Percentiles rank a stretch among this genome's conserved stretches.
These are phyloP conservation scores for Ganoderma leucocontextum DNA, from an alignment of 1,284 basidiomycete genomes.

Conservation along the genomic window DNA sequence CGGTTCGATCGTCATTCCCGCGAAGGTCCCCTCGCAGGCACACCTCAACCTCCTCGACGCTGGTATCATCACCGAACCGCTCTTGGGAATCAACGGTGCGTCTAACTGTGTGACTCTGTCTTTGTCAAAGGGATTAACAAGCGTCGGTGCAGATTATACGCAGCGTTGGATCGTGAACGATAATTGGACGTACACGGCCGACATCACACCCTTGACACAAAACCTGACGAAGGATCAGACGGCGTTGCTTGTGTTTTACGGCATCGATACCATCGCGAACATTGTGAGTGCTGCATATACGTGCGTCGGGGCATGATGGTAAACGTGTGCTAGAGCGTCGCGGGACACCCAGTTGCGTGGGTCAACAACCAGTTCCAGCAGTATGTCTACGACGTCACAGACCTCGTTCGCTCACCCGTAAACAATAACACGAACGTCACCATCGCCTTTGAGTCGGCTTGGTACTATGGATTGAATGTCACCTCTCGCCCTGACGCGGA, in stretches of 20 bases:
- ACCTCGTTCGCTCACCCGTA: slow-evolving; percentile 45
- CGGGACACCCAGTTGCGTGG: slow-evolving; percentile 60
- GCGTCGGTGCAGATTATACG: slow-evolving; percentile 54
- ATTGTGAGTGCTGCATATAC: slow-evolving; percentile 44
- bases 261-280: slow-evolving; percentile 66
- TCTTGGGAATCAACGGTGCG: slow-evolving; percentile 61
- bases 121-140: background rate
- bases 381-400: slow-evolving; percentile 61
- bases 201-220: slow-evolving; percentile 53
- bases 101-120: background rate
- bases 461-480: slow-evolving; percentile 60
- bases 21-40: slow-evolving; percentile 58
- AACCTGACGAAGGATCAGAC: slow-evolving; percentile 35
- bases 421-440: slow-evolving; percentile 52
- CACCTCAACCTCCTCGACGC: slow-evolving; percentile 62
- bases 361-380: slow-evolving; percentile 67
- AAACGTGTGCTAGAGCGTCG: slow-evolving; percentile 49
- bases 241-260: slow-evolving; percentile 64
- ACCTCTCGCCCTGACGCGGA: slow-evolving; percentile 57
- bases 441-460: slow-evolving; percentile 61
- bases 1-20: slow-evolving; percentile 61
- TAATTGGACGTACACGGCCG: slow-evolving; percentile 70
- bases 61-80: slow-evolving; percentile 62
- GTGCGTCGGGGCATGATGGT: background rate
- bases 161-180: slow-evolving; percentile 66